These are phyloP conservation scores for Neonothopanus nambi DNA, from an alignment of 1,284 basidiomycete genomes.

Conservation along the genomic window DNA sequence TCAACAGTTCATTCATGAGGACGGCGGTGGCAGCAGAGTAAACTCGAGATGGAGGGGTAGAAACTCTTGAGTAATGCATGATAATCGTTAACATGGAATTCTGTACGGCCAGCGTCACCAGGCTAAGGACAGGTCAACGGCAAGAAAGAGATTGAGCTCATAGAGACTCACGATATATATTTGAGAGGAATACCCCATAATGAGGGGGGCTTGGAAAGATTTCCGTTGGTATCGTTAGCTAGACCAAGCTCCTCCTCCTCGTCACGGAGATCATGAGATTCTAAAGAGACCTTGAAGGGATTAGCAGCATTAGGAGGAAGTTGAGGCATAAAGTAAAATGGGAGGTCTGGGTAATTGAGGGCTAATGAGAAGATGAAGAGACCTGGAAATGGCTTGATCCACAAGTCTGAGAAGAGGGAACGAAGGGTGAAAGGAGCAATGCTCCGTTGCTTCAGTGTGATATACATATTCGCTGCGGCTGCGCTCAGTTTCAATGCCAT, in stretches of 20 bases:
- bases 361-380: not conserved
- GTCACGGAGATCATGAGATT: slow-evolving; percentile 32
- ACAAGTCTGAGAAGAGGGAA: slow-evolving; percentile 9
- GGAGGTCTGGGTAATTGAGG: slow-evolving; percentile 14
- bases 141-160: slow-evolving; percentile 1
- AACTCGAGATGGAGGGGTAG: slow-evolving; percentile 68
- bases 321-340: slow-evolving; percentile 23
- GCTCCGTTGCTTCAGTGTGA: not conserved
- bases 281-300: slow-evolving; percentile 31
- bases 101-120: slow-evolving; percentile 91
- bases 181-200: slow-evolving; percentile 74
- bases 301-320: slow-evolving; percentile 16
- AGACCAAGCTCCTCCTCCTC: slow-evolving; percentile 48
- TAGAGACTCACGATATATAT: slow-evolving; percentile 73
- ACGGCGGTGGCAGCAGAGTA: slow-evolving; percentile 94
- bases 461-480: not conserved
- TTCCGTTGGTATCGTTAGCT: slow-evolving; percentile 28
- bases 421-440: not conserved
- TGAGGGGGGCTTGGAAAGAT: slow-evolving; percentile 44
- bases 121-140: slow-evolving; percentile 41
- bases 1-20: slow-evolving; percentile 90
- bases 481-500: not conserved
- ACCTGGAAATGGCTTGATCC: slow-evolving; percentile 7
- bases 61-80: slow-evolving; percentile 93
- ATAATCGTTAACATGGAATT: slow-evolving; percentile 89